Evolutionary conservation across 1,284 basidiomycete genomes (phyloP).

Genomic region (Mycosarcoma mackinlayi): DNA sequence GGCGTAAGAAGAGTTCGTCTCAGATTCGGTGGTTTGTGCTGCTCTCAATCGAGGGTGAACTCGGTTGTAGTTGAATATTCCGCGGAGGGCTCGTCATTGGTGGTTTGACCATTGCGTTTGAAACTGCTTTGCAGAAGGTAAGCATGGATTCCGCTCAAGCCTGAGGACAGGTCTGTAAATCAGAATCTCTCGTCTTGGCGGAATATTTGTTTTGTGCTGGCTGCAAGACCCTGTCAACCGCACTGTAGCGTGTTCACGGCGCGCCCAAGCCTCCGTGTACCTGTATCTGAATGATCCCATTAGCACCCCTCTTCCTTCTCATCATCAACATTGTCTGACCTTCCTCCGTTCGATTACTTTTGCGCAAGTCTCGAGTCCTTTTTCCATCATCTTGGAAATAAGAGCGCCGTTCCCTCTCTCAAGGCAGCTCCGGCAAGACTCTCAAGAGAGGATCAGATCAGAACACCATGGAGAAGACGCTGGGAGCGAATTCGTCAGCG

Average conservation of each 20-base stretch:
- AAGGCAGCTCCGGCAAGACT: neutral
- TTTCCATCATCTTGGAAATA: neutral
- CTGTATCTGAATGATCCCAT: too few relatives aligned
- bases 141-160: neutral
- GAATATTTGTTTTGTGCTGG: too few relatives aligned
- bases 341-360: neutral
- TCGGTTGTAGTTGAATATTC: neutral
- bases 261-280: too few relatives aligned
- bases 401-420: too few relatives aligned
- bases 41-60: neutral
- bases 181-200: too few relatives aligned
- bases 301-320: neutral
- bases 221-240: too few relatives aligned
- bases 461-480: constrained; percentile 19
- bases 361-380: neutral
- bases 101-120: too few relatives aligned
- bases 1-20: constrained; percentile 1
- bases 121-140: too few relatives aligned
- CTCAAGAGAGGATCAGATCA: neutral
- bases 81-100: too few relatives aligned
- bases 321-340: neutral
- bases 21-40: neutral
- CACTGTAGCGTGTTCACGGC: too few relatives aligned
- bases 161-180: too few relatives aligned
- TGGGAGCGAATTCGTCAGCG: constrained; percentile 14